Evolutionary conservation across 257 asterid species (phyloP).

Genomic region (Cinchona pubescens): DNA sequence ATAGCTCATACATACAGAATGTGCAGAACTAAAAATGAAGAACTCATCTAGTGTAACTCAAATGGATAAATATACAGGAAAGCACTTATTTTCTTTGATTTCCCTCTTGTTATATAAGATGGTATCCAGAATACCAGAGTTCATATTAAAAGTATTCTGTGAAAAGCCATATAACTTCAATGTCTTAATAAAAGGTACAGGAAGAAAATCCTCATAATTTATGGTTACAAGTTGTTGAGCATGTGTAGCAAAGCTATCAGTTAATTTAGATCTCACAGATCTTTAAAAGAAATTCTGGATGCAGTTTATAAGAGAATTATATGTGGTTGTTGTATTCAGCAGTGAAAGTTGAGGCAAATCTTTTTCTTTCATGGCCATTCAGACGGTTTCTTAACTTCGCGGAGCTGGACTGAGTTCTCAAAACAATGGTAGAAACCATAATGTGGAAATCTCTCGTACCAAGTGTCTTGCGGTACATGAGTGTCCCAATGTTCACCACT

Average conservation of each 20-base stretch:
- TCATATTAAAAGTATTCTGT: background rate
- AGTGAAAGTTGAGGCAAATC: background rate
- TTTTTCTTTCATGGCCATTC: conserved; percentile 40
- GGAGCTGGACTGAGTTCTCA: conserved; percentile 75
- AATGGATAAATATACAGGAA: background rate
- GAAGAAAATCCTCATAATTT: background rate
- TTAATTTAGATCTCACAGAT: background rate
- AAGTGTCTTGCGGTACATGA: conserved; percentile 65
- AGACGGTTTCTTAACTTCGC: conserved; percentile 68
- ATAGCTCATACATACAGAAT: too few species aligned
- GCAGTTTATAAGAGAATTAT: background rate
- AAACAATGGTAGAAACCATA: conserved; percentile 89
- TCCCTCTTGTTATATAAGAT: background rate
- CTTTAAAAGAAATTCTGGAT: background rate
- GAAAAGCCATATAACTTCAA: background rate
- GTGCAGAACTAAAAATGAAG: too few species aligned
- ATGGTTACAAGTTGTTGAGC: background rate
- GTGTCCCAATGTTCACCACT: conserved; percentile 98
- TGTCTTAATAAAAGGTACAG: background rate
- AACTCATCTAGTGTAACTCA: too few species aligned
- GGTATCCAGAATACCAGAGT: background rate
- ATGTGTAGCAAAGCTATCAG: too few species aligned
- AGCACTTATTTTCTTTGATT: background rate
- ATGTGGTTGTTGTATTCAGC: too few species aligned
- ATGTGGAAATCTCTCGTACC: conserved; percentile 92